A percentile compares a stretch with the other conserved stretches of the same genome.
Evolutionary conservation across 129 eudicot species (phyloP).

Genomic region (Glebionis coronaria): DNA sequence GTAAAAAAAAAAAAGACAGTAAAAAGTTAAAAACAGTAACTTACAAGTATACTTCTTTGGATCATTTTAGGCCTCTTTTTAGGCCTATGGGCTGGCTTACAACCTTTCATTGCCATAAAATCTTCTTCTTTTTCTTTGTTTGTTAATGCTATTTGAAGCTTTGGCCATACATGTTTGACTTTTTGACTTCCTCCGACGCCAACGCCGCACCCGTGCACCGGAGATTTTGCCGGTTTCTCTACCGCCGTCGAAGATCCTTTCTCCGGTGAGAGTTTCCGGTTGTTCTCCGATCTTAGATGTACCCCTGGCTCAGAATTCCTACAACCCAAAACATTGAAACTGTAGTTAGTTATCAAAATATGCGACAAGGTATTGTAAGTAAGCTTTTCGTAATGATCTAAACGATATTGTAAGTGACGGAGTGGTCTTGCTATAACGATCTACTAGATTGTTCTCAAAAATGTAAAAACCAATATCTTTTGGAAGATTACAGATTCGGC

Average conservation of each 20-base stretch:
- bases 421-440: too few relatives aligned
- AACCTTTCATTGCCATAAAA: conserved; percentile 80
- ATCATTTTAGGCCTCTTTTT: conserved; percentile 60
- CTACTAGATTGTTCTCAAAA: too few relatives aligned
- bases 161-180: conserved; percentile 51
- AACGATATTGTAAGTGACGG: too few relatives aligned
- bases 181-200: conserved; percentile 24
- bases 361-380: too few relatives aligned
- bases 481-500: too few relatives aligned
- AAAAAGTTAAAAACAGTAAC: neutral
- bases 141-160: conserved; percentile 44
- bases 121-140: conserved; percentile 78
- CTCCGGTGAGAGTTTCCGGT: conserved; percentile 44
- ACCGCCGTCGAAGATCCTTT: conserved; percentile 38
- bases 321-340: conserved; percentile 12
- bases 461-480: too few relatives aligned
- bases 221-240: conserved; percentile 29
- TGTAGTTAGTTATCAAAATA: too few relatives aligned
- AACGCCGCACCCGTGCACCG: conserved; percentile 17
- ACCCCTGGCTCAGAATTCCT: conserved; percentile 50
- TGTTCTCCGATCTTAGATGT: conserved; percentile 36
- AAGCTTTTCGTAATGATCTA: neutral
- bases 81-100: conserved; percentile 69
- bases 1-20: neutral
- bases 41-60: conserved; percentile 65